Conservation (phyloP, 306 rosid genomes). For the Cajanus cajan region DNA sequence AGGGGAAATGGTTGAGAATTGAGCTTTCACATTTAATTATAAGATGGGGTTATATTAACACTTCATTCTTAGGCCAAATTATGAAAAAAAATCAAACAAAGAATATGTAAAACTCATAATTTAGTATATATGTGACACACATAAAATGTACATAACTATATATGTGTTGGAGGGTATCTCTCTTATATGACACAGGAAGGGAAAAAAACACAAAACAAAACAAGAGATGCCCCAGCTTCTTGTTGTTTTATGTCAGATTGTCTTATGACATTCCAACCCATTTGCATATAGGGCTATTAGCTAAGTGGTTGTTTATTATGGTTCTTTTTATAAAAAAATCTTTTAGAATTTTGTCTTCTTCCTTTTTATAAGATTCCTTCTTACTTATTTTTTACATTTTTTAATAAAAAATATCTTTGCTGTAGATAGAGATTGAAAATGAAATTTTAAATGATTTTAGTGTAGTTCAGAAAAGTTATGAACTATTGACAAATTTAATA, state of each 20-base stretch:
- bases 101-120: background rate
- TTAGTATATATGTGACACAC: background rate
- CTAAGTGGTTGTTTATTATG: background rate
- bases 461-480: background rate
- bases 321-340: background rate
- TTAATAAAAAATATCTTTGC: background rate
- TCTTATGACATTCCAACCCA: constrained; percentile 39
- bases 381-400: background rate
- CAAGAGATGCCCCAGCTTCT: constrained; percentile 14
- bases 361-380: background rate
- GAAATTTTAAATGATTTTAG: background rate
- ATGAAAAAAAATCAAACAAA: background rate
- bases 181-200: background rate
- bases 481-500: background rate
- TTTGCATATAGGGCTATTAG: constrained; percentile 12
- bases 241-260: constrained; percentile 29
- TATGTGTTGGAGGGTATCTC: background rate
- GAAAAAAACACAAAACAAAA: constrained; percentile 6
- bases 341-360: background rate
- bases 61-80: background rate
- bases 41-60: background rate
- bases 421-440: background rate
- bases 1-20: constrained; percentile 25
- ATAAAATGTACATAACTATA: background rate
- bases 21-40: background rate